phyloP scores from a whole-genome alignment of 1,284 basidiomycete genomes.

The Cronartium quercuum region DNA sequence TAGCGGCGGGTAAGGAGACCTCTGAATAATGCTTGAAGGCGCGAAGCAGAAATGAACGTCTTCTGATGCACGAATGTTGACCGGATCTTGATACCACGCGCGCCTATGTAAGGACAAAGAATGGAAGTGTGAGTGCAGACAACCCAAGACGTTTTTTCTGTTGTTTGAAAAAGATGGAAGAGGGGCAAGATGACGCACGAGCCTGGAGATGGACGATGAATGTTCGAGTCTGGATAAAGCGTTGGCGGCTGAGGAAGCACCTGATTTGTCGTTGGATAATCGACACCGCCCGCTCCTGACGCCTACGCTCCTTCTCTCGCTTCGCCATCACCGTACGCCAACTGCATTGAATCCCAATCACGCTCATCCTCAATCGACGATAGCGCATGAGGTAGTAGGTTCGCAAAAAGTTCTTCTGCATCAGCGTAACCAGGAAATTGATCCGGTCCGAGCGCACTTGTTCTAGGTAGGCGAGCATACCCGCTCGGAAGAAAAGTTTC shows the following conservation, averaged over 20 bases:
- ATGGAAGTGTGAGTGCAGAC: no score
- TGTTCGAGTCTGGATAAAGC: slow-evolving; percentile 61
- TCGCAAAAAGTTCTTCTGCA: slow-evolving; percentile 94
- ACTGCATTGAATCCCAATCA: slow-evolving; percentile 85
- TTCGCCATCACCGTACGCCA: slow-evolving; percentile 80
- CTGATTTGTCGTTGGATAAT: slow-evolving; percentile 70
- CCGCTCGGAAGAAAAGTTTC: slow-evolving; percentile 99
- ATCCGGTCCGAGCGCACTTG: slow-evolving; percentile 78
- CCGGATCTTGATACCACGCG: slow-evolving; percentile 74
- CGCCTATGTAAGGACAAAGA: slow-evolving; percentile 53
- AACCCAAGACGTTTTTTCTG: no score
- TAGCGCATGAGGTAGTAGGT: slow-evolving; percentile 78
- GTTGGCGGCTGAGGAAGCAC: slow-evolving; percentile 66
- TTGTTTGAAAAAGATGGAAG: neutral
- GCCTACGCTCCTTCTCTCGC: slow-evolving; percentile 63
- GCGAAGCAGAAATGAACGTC: slow-evolving; percentile 62
- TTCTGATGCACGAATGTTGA: slow-evolving; percentile 60
- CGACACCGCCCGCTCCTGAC: slow-evolving; percentile 67
- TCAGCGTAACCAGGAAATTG: slow-evolving; percentile 82
- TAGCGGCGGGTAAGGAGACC: slow-evolving; percentile 70
- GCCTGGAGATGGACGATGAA: slow-evolving; percentile 73
- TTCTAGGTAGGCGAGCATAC: slow-evolving; percentile 97
- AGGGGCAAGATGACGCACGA: slow-evolving; percentile 57
- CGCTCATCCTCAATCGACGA: slow-evolving; percentile 62
- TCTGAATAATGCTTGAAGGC: slow-evolving; percentile 77